Evolutionary conservation across 306 rosid genomes (phyloP).

Genomic region (Acmispon strigosus): DNA sequence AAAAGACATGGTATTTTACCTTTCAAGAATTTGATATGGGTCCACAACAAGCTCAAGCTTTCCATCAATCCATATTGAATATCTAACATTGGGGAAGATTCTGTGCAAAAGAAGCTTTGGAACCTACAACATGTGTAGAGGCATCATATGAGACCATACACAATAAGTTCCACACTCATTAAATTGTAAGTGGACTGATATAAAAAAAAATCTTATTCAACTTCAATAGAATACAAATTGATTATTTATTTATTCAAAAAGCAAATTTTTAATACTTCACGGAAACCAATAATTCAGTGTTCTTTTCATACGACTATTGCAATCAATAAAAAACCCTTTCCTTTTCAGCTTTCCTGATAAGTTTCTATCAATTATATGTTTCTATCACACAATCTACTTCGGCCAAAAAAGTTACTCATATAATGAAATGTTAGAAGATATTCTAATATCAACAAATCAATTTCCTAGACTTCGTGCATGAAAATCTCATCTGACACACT

Average conservation of each 20-base stretch:
- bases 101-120: slow-evolving; percentile 99
- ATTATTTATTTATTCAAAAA: not conserved
- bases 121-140: slow-evolving; percentile 44
- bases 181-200: not conserved
- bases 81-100: slow-evolving; percentile 79
- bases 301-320: not conserved
- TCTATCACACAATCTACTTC: not conserved
- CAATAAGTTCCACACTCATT: not conserved
- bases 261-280: not conserved
- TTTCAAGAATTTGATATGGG: slow-evolving; percentile 86
- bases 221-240: not conserved
- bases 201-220: not conserved
- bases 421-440: not conserved
- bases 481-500: not conserved
- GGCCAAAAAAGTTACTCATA: not conserved
- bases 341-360: too few relatives aligned
- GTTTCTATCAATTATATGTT: not conserved
- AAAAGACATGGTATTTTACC: slow-evolving; percentile 36
- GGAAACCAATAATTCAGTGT: not conserved
- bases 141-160: slow-evolving; percentile 11
- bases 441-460: not conserved
- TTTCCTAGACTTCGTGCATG: not conserved
- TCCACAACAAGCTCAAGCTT: slow-evolving; percentile 82
- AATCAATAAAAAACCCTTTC: not conserved
- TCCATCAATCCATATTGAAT: slow-evolving; percentile 95